A percentile compares a stretch with the other conserved stretches of the same genome.
Evolutionary conservation across 352 stramenopile genomes (phyloP).

Genomic region (Peronosclerospora sorghi): DNA sequence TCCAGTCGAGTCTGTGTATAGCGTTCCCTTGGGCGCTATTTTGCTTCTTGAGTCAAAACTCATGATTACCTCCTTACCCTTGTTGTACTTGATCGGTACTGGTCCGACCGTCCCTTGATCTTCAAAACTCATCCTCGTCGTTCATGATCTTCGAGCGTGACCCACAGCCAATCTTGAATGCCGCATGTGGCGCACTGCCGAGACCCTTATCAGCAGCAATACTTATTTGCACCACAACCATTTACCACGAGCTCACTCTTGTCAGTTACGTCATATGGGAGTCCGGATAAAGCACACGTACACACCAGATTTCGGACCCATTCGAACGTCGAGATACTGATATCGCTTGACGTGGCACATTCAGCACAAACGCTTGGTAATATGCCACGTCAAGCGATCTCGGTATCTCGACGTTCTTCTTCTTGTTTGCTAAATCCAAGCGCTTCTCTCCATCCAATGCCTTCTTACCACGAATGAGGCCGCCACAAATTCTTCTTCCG

Average conservation of each 20-base stretch:
- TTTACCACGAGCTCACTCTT: constrained; percentile 6
- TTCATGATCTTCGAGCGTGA: constrained; percentile 87
- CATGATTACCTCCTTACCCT: constrained; percentile 94
- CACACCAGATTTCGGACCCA: constrained; percentile 86
- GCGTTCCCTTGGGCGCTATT: constrained; percentile 38
- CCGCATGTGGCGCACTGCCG: constrained; percentile 33
- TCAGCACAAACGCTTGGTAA: constrained; percentile 49
- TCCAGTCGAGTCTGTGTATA: constrained; percentile 95
- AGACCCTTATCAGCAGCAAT: constrained; percentile 8
- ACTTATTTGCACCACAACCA: constrained; percentile 35
- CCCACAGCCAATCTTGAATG: constrained; percentile 81
- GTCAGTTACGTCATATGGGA: constrained; percentile 50
- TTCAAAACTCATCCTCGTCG: constrained; percentile 80
- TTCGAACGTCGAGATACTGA: no score
- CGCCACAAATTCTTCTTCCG: no score
- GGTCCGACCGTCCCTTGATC: constrained; percentile 87
- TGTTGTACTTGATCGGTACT: constrained; percentile 58
- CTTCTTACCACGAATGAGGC: no score
- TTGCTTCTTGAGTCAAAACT: constrained; percentile 65
- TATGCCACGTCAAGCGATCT: constrained; percentile 41
- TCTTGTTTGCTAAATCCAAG: constrained; percentile 71
- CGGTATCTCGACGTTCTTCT: constrained; percentile 47
- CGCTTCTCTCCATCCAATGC: no score
- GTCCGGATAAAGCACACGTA: constrained; percentile 95
- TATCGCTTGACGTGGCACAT: no score